Evolutionary conservation across 2,329 filamentous ascomycete species (phyloP).

Genomic region (Verticillium tricorpus): DNA sequence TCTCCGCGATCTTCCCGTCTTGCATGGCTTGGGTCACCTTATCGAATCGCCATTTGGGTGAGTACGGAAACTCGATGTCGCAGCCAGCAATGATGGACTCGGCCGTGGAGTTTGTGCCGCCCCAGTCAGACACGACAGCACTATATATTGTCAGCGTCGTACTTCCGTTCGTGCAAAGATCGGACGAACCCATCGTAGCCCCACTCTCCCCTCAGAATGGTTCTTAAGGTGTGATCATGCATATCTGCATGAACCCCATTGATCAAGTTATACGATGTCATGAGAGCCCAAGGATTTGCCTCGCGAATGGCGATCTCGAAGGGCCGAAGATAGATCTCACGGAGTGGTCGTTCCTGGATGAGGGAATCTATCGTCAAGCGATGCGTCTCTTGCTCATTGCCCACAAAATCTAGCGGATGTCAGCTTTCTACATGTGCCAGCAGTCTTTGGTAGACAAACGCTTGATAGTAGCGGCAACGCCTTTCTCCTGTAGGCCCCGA

Average conservation of each 20-base stretch:
- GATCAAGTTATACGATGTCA: constrained; percentile 65
- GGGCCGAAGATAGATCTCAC: constrained; percentile 69
- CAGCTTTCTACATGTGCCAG: not conserved
- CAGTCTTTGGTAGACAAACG: constrained; percentile 39
- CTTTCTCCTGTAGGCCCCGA: constrained; percentile 67
- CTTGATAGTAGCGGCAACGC: constrained; percentile 74
- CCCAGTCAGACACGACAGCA: constrained; percentile 56
- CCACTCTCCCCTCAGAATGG: constrained; percentile 58
- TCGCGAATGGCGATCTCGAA: constrained; percentile 70
- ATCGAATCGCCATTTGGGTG: constrained; percentile 49
- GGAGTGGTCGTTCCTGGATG: constrained; percentile 59
- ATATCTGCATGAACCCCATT: constrained; percentile 59
- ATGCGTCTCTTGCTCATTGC: constrained; percentile 70
- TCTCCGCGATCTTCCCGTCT: constrained; percentile 39
- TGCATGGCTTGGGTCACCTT: constrained; percentile 51
- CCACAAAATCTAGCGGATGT: constrained; percentile 51
- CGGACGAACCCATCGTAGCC: constrained; percentile 50
- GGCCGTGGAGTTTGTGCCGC: constrained; percentile 50
- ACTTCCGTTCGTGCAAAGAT: not conserved
- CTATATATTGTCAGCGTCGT: constrained; percentile 21
- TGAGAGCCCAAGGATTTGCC: constrained; percentile 64
- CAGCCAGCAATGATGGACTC: constrained; percentile 52
- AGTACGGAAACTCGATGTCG: constrained; percentile 55
- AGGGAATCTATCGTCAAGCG: constrained; percentile 60
- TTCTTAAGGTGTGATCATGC: constrained; percentile 49